Percentiles rank a stretch among this genome's conserved stretches.
These are phyloP conservation scores for Aspergillus heteromorphus DNA, from an alignment of 495 filamentous ascomycete species.

Conservation along the genomic window DNA sequence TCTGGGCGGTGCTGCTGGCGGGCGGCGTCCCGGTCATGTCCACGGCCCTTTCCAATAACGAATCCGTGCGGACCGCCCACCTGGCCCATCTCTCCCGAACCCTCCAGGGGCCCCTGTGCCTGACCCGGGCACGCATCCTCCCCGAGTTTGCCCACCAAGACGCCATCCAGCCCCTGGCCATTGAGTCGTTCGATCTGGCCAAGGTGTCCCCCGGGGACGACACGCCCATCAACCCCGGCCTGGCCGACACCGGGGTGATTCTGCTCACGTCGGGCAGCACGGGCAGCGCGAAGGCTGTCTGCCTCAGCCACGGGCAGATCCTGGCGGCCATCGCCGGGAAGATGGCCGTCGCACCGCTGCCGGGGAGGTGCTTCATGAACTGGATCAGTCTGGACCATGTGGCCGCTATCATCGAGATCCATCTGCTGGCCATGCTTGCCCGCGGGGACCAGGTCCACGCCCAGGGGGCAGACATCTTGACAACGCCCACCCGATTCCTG, in stretches of 20 bases:
- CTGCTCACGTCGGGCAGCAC: slow-evolving; percentile 58
- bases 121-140: slow-evolving; percentile 8
- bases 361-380: slow-evolving; percentile 33
- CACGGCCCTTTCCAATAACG: slow-evolving; percentile 27
- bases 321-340: slow-evolving; percentile 44
- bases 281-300: slow-evolving; percentile 50
- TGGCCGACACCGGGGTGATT: slow-evolving; percentile 25
- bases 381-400: slow-evolving; percentile 55
- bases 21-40: slow-evolving; percentile 33
- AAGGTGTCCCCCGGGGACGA: background rate
- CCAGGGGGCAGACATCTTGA: slow-evolving; percentile 32
- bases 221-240: background rate
- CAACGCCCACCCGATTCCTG: slow-evolving; percentile 36
- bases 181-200: background rate
- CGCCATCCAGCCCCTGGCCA: background rate
- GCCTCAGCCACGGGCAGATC: slow-evolving; percentile 40
- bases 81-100: slow-evolving; percentile 21
- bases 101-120: slow-evolving; percentile 9
- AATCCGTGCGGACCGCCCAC: slow-evolving; percentile 22
- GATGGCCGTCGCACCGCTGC: background rate
- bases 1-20: slow-evolving; percentile 35
- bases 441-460: slow-evolving; percentile 46
- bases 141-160: background rate
- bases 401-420: slow-evolving; percentile 45
- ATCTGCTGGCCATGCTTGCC: slow-evolving; percentile 32